A percentile compares a stretch with the other conserved stretches of the same genome.
These are phyloP conservation scores for Pezicula carpinea DNA, from an alignment of 2,329 filamentous ascomycete species.

Conservation along the genomic window DNA sequence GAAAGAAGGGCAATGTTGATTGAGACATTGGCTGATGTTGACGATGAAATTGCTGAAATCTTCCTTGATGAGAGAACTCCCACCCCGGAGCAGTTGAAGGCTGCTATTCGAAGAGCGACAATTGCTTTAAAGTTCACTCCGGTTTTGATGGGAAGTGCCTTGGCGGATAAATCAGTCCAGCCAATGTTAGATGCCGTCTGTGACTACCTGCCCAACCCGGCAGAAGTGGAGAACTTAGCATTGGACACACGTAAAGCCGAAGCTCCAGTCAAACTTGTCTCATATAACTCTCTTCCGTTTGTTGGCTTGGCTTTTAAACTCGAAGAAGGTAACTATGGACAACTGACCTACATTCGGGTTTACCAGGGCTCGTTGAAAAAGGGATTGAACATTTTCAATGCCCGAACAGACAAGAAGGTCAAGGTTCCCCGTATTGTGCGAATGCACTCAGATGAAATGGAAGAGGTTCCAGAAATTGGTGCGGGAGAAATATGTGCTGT, in stretches of 20 bases:
- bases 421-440: conserved; percentile 95
- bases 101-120: conserved; percentile 87
- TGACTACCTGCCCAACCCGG: conserved; percentile 90
- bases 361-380: conserved; percentile 92
- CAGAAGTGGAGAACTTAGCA: conserved; percentile 83
- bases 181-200: conserved; percentile 95
- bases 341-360: conserved; percentile 96
- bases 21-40: conserved; percentile 93
- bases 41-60: conserved; percentile 94
- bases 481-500: conserved; percentile 98
- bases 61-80: conserved; percentile 86
- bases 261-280: conserved; percentile 77
- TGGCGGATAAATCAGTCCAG: conserved; percentile 92
- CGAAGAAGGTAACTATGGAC: conserved; percentile 97
- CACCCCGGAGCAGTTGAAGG: conserved; percentile 78
- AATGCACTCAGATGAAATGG: conserved; percentile 99
- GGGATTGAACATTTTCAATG: conserved; percentile 88
- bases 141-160: conserved; percentile 92
- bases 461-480: conserved; percentile 87
- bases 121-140: conserved; percentile 85
- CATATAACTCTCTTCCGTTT: conserved; percentile 90
- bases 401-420: conserved; percentile 90
- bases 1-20: conserved; percentile 84
- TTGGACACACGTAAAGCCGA: conserved; percentile 79
- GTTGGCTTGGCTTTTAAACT: conserved; percentile 97